Evolutionary conservation across 2,329 filamentous ascomycete genomes (phyloP).

Genomic region (Xylariomycetidae sp.): DNA sequence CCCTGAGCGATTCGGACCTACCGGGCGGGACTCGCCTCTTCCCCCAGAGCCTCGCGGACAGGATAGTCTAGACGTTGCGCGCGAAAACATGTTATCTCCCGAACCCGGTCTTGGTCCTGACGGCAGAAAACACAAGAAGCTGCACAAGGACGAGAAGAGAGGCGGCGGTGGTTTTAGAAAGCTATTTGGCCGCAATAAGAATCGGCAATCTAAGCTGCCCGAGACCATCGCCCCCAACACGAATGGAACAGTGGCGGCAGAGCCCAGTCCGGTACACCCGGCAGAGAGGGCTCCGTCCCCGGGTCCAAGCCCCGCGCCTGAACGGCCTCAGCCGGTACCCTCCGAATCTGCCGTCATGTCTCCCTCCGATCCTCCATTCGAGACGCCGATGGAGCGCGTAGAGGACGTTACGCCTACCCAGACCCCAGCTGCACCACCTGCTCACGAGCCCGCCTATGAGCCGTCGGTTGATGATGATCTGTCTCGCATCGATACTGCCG

Average conservation of each 20-base stretch:
- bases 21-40: conserved; percentile 33
- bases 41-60: conserved; percentile 34
- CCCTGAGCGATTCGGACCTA: conserved; percentile 26
- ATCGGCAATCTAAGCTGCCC: conserved; percentile 51
- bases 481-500: conserved; percentile 56
- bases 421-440: conserved; percentile 16
- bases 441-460: conserved; percentile 35
- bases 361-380: conserved; percentile 14
- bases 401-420: conserved; percentile 24
- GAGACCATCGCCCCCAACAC: conserved; percentile 49
- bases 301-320: conserved; percentile 17
- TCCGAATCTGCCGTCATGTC: conserved; percentile 15
- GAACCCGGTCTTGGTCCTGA: conserved; percentile 40
- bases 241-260: conserved; percentile 45
- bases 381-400: conserved; percentile 20
- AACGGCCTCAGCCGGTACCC: conserved; percentile 18
- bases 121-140: conserved; percentile 45
- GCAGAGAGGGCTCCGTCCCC: conserved; percentile 25
- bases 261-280: conserved; percentile 24
- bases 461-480: conserved; percentile 42
- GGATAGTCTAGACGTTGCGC: conserved; percentile 29
- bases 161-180: conserved; percentile 52
- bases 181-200: conserved; percentile 61
- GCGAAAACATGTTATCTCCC: conserved; percentile 35
- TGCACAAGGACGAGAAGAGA: conserved; percentile 47